Evolutionary conservation across 1,139 yeast species (phyloP).

Genomic region (Scheffersomyces insectosa): DNA sequence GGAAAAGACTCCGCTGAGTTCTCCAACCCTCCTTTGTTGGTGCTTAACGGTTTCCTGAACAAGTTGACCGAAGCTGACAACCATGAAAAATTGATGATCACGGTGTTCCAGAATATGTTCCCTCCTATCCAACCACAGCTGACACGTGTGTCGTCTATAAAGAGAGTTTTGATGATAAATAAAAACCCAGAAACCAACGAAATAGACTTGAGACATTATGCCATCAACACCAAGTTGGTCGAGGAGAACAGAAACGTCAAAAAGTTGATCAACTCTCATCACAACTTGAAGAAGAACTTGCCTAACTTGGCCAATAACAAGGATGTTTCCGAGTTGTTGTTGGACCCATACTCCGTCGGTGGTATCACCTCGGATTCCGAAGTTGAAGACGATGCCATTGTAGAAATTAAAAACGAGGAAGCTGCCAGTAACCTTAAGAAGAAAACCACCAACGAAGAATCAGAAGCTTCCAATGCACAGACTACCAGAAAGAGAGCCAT

Average conservation of each 20-base stretch:
- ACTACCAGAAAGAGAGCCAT: constrained; percentile 78
- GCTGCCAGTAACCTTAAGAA: constrained; percentile 12
- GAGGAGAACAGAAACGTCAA: constrained; percentile 82
- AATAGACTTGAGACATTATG: constrained; percentile 86
- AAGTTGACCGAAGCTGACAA: constrained; percentile 54
- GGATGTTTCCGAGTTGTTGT: constrained; percentile 81
- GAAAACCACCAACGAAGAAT: constrained; percentile 12
- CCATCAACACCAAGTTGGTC: constrained; percentile 82
- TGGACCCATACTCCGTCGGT: constrained; percentile 80
- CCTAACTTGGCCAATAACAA: constrained; percentile 70
- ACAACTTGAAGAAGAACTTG: constrained; percentile 59
- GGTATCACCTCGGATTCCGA: constrained; percentile 90
- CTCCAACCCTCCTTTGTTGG: constrained; percentile 81
- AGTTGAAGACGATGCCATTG: constrained; percentile 89
- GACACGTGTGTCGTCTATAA: constrained; percentile 72
- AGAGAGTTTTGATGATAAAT: constrained; percentile 81
- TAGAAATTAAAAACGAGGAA: constrained; percentile 59
- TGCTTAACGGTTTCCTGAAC: constrained; percentile 77
- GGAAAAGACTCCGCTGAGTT: constrained; percentile 65
- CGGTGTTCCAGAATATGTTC: constrained; percentile 93
- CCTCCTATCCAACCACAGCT: constrained; percentile 88
- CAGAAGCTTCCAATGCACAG: constrained; percentile 20
- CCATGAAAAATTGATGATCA: constrained; percentile 80
- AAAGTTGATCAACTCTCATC: constrained; percentile 69
- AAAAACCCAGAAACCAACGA: constrained; percentile 68